phyloP scores from a whole-genome alignment of 2,329 filamentous ascomycete species.

The Pseudophaeomoniella oleicola region DNA sequence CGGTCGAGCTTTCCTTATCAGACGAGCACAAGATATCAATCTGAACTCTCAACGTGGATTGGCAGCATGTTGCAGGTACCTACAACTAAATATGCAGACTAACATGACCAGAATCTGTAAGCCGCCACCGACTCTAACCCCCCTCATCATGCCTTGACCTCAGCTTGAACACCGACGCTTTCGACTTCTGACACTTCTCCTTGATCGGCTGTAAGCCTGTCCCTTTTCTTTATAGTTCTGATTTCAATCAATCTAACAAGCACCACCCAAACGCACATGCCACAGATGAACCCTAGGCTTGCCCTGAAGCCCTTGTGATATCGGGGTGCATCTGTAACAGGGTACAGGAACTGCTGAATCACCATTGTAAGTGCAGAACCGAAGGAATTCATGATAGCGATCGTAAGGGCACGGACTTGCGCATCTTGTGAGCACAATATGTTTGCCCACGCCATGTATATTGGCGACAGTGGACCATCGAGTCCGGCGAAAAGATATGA shows the following conservation, averaged over 20 bases:
- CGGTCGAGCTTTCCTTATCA: too few relatives aligned
- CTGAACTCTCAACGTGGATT: too few relatives aligned
- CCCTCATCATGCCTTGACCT: conserved; percentile 1
- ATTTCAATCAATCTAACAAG: conserved; percentile 10
- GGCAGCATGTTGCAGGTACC: too few relatives aligned
- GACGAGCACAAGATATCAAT: too few relatives aligned
- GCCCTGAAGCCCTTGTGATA: conserved; percentile 16
- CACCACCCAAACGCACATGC: conserved; percentile 13
- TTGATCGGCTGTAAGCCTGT: neutral
- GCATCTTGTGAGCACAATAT: conserved; percentile 18
- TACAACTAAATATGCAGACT: too few relatives aligned
- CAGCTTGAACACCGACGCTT: neutral
- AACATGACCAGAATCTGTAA: too few relatives aligned
- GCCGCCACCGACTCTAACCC: too few relatives aligned
- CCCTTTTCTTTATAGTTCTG: neutral
- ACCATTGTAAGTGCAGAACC: conserved; percentile 17
- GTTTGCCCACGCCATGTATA: conserved; percentile 23
- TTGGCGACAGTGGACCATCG: conserved; percentile 21
- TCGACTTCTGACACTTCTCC: neutral
- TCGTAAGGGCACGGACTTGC: conserved; percentile 19
- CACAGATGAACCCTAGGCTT: conserved; percentile 14
- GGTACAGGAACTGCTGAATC: conserved; percentile 20
- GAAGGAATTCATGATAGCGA: conserved; percentile 22
- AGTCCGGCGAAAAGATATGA: conserved; percentile 21
- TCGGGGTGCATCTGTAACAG: conserved; percentile 17